phyloP scores from a whole-genome alignment of 176 grass and related monocot species.

The Coix lacrymajobi region DNA sequence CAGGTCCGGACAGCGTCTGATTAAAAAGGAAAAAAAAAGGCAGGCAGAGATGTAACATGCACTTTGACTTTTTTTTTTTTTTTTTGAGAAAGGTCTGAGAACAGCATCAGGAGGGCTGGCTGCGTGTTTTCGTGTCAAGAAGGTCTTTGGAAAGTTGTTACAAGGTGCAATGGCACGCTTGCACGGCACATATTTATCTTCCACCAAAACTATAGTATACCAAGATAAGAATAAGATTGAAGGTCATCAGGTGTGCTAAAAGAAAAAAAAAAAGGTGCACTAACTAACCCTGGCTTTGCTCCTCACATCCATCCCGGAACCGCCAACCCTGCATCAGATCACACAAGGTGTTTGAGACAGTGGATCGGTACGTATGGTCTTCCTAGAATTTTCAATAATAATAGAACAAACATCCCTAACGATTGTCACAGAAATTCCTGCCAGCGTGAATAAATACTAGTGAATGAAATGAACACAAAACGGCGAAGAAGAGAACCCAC shows the following conservation, averaged over 20 bases:
- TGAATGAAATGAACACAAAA: not conserved
- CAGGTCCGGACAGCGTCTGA: constrained; percentile 72
- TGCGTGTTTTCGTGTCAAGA: not conserved
- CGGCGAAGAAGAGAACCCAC: not conserved
- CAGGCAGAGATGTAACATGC: not conserved
- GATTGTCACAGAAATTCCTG: not conserved
- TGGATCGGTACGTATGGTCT: too few relatives aligned
- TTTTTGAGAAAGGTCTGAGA: too few relatives aligned
- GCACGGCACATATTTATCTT: not conserved
- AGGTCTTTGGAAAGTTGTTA: not conserved
- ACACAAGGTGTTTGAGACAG: not conserved
- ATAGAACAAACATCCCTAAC: not conserved
- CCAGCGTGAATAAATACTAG: too few relatives aligned
- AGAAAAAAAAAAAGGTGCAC: not conserved
- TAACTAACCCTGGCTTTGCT: constrained; percentile 76
- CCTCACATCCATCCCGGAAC: constrained; percentile 79
- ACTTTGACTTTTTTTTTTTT: not conserved
- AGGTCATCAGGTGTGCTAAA: too few relatives aligned
- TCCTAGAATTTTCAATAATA: not conserved
- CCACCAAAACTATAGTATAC: not conserved
- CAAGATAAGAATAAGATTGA: not conserved
- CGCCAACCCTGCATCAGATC: constrained; percentile 62
- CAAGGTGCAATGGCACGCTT: not conserved
- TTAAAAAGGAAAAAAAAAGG: not conserved
- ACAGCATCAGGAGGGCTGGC: not conserved